Conservation (phyloP, 2,329 filamentous ascomycete genomes). For the Alternaria triticina region DNA sequence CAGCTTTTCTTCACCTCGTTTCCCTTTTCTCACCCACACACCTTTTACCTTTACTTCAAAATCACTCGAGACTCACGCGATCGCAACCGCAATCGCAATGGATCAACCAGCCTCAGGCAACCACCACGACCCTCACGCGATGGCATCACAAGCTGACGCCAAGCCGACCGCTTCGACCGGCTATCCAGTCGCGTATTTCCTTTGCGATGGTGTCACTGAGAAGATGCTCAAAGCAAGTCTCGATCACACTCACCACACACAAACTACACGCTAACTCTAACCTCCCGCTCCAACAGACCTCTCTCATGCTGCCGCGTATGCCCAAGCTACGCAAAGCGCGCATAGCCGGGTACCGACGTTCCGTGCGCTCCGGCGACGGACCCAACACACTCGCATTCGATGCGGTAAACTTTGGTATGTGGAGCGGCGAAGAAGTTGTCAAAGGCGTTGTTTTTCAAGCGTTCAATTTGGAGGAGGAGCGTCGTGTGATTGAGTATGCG, state of each 20-base stretch:
- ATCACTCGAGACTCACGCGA: neutral
- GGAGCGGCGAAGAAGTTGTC: neutral
- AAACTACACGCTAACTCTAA: neutral
- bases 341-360: neutral
- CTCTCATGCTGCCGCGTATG: neutral
- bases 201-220: neutral
- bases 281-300: neutral
- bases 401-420: neutral
- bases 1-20: neutral
- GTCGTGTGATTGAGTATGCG: neutral
- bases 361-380: neutral
- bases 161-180: neutral
- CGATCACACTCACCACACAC: neutral
- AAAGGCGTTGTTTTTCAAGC: constrained; percentile 4
- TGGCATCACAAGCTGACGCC: neutral
- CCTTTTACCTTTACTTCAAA: neutral
- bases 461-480: neutral
- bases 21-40: neutral
- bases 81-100: neutral
- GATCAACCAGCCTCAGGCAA: neutral
- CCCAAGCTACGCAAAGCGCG: constrained; percentile 7
- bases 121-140: neutral
- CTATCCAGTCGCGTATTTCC: neutral
- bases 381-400: neutral
- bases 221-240: neutral